These are phyloP conservation scores for Evernia prunastri DNA, from an alignment of 495 filamentous ascomycete species.

Conservation along the genomic window DNA sequence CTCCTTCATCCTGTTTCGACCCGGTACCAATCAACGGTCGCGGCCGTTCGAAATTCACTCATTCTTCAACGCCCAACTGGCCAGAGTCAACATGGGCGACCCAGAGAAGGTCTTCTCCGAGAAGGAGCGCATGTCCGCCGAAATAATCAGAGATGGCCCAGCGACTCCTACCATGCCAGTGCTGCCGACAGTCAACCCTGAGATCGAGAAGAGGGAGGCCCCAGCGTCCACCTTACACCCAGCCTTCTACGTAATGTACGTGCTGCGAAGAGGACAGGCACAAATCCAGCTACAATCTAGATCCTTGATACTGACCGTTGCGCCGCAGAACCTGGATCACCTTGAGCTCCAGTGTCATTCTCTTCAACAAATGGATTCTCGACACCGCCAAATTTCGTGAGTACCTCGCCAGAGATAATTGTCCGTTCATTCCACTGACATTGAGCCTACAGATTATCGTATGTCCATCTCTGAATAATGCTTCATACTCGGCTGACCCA, in stretches of 20 bases:
- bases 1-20: constrained; percentile 22
- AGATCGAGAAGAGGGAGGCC: constrained; percentile 58
- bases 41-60: constrained; percentile 47
- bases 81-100: constrained; percentile 50
- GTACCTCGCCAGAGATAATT: constrained; percentile 28
- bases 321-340: constrained; percentile 74
- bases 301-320: constrained; percentile 26
- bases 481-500: background rate
- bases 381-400: constrained; percentile 77
- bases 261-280: background rate
- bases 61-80: constrained; percentile 44
- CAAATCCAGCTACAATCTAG: background rate
- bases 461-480: constrained; percentile 8
- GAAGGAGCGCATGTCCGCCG: constrained; percentile 67
- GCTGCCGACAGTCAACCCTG: constrained; percentile 72
- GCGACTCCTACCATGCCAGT: constrained; percentile 54
- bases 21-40: constrained; percentile 24
- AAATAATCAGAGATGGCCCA: constrained; percentile 41
- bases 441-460: constrained; percentile 24
- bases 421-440: constrained; percentile 11
- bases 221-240: constrained; percentile 66
- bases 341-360: constrained; percentile 84
- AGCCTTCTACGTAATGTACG: constrained; percentile 83
- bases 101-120: constrained; percentile 48
- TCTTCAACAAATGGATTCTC: constrained; percentile 99